A percentile compares a stretch with the other conserved stretches of the same genome.
Conservation (phyloP, 2,329 filamentous ascomycete species). For the Plectosphaerella plurivora region DNA sequence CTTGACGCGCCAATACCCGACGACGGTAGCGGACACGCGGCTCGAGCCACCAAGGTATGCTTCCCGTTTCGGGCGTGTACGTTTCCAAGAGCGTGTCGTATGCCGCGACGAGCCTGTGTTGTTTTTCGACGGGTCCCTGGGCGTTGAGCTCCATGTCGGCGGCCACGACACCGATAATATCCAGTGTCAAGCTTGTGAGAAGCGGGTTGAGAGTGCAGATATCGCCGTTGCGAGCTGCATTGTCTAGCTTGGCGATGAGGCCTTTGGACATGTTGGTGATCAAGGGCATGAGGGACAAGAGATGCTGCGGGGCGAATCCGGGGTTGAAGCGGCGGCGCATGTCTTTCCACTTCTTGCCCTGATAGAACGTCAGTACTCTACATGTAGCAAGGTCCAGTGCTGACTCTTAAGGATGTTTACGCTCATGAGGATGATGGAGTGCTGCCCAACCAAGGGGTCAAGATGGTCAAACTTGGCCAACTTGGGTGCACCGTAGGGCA, state of each 20-base stretch:
- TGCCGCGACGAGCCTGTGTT: slow-evolving; percentile 20
- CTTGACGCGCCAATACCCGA: slow-evolving; percentile 9
- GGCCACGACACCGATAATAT: slow-evolving; percentile 28
- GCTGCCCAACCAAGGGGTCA: slow-evolving; percentile 14
- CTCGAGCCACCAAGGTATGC: slow-evolving; percentile 15
- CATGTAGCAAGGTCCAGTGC: too few species aligned
- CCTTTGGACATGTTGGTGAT: slow-evolving; percentile 27
- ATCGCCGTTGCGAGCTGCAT: slow-evolving; percentile 3
- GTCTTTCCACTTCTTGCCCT: slow-evolving; percentile 14
- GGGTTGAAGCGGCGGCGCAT: slow-evolving; percentile 28
- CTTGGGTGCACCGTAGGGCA: slow-evolving; percentile 26
- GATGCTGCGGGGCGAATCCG: slow-evolving; percentile 31
- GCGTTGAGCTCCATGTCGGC: slow-evolving; percentile 28
- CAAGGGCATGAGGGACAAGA: slow-evolving; percentile 28
- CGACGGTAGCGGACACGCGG: slow-evolving; percentile 13
- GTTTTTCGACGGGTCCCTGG: slow-evolving; percentile 17
- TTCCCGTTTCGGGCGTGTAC: slow-evolving; percentile 15
- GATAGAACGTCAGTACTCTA: neutral
- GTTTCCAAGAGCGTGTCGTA: slow-evolving; percentile 19
- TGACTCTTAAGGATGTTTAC: neutral
- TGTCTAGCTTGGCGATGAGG: slow-evolving; percentile 18
- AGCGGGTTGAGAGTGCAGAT: slow-evolving; percentile 14
- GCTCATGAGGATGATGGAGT: slow-evolving; percentile 12
- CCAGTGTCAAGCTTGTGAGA: slow-evolving; percentile 28
- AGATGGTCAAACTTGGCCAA: slow-evolving; percentile 20